Evolutionary conservation across 202 grass and related monocot species (phyloP).

Genomic region (Setaria viridis): DNA sequence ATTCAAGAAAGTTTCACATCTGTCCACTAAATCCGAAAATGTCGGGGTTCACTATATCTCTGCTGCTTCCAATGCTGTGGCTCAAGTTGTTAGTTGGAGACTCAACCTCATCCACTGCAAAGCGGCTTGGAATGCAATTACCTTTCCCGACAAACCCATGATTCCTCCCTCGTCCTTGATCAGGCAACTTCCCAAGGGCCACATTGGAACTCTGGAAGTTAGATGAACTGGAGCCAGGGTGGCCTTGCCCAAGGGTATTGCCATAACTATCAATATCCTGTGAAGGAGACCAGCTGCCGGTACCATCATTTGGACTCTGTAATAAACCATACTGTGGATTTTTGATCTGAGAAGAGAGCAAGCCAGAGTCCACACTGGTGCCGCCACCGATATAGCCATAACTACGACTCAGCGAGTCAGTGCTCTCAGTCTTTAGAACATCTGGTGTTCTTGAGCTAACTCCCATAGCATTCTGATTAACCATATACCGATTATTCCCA

Average conservation of each 20-base stretch:
- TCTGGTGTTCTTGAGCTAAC: conserved; percentile 50
- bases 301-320: conserved; percentile 63
- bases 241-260: conserved; percentile 52
- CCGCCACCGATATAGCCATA: conserved; percentile 50
- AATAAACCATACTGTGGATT: conserved; percentile 63
- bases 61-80: conserved; percentile 72
- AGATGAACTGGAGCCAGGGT: conserved; percentile 43
- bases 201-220: conserved; percentile 54
- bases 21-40: conserved; percentile 77
- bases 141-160: conserved; percentile 98
- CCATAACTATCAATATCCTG: conserved; percentile 58
- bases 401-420: conserved; percentile 44
- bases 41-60: conserved; percentile 69
- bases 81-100: conserved; percentile 78
- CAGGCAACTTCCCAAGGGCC: conserved; percentile 52
- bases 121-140: conserved; percentile 85
- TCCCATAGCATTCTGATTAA: conserved; percentile 56
- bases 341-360: conserved; percentile 66
- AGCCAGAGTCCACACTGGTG: conserved; percentile 47
- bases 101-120: conserved; percentile 92
- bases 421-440: conserved; percentile 55
- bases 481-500: conserved; percentile 44
- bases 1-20: conserved; percentile 69
- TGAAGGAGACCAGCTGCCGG: conserved; percentile 47
- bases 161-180: conserved; percentile 70